These are phyloP conservation scores for Macadamia tetraphylla DNA, from an alignment of 164 flowering plant species.

Conservation along the genomic window DNA sequence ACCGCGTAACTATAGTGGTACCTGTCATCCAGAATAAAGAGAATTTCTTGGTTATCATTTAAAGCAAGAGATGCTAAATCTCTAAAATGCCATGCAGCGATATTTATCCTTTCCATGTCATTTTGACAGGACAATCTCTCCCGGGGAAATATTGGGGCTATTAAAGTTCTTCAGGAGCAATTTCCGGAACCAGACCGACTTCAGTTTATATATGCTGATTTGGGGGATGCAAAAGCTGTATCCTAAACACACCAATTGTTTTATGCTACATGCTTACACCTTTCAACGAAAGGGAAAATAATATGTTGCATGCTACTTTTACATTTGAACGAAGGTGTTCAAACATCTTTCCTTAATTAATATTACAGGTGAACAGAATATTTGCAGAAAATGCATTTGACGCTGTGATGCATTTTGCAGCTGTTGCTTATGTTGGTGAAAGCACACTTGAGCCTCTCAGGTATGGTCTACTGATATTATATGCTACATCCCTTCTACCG, in stretches of 20 bases:
- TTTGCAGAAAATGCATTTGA: conserved; percentile 92
- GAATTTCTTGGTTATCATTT: neutral
- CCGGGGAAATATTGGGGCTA: conserved; percentile 84
- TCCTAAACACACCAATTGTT: conserved; percentile 24
- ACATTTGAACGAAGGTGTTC: neutral
- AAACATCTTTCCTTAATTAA: conserved; percentile 31
- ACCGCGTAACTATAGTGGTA: conserved; percentile 95
- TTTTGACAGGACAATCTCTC: conserved; percentile 81
- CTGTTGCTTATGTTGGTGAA: conserved; percentile 98
- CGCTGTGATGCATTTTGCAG: conserved; percentile 99
- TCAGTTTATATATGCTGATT: conserved; percentile 89
- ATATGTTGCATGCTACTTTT: neutral
- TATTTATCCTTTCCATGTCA: neutral
- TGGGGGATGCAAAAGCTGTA: conserved; percentile 93
- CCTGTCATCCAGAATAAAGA: conserved; percentile 3
- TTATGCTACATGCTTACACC: too few species aligned
- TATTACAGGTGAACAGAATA: conserved; percentile 65
- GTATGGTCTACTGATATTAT: conserved; percentile 27
- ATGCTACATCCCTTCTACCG: neutral
- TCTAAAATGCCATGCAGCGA: neutral
- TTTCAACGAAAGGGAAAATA: too few species aligned
- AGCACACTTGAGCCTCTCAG: conserved; percentile 90
- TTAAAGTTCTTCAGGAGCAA: conserved; percentile 62
- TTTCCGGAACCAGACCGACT: conserved; percentile 91
- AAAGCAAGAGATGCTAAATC: neutral